Base-by-base conservation (phyloP, 2,329 filamentous ascomycete species). In the Colletotrichum abscissum region DNA sequence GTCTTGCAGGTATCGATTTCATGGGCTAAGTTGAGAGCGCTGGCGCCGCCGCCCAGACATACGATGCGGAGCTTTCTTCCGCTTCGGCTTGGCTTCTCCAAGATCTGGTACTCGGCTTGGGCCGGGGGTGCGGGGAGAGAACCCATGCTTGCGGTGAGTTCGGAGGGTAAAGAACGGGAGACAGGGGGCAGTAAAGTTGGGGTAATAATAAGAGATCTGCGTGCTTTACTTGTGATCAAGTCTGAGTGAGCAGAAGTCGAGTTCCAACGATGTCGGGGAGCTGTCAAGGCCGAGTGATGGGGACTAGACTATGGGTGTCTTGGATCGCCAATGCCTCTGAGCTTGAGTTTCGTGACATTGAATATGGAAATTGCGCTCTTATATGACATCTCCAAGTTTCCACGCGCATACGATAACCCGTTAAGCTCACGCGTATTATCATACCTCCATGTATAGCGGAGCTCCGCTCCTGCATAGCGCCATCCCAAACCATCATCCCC, bases 11-110 rank as follows among this genome's bases (percentile, higher is more conserved):
- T 73, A 68, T 71, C 65, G 24, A 79, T 55, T 62, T 78, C 76
- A 22, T 78, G 77, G 22, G 76, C 76, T 30, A 81, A 63, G 70
- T 79, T 80, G 33, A 81, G 73, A 0, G 77, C 79, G 62, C 78
- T 79, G 62, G 77, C 78, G 58, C 79, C 79, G 65, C 77, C 79
- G n/a, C 79, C 79, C 19, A 80, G 74, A 52, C 76, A 77, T 30
- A 80, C 75, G 67, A 81, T 76, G 35, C 78, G 75, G n/a, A 80
- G 63, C 28, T 76, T 77, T n/a, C 78, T 70, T 24, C 75, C 76
- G 38, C 68, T 66, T 26, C 78, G 75, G 38, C 75, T 76, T 35
- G 78, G 75, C 69, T 78, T 75, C 55, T 79, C 78, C 12, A 76
- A 55, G 63, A 78, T 78, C 19, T 74, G 64, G 56, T 78, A 78